Percentiles rank a stretch among this genome's conserved stretches.
phyloP scores from a whole-genome alignment of 1,139 yeast species.

The Lodderomyces elongisporus region DNA sequence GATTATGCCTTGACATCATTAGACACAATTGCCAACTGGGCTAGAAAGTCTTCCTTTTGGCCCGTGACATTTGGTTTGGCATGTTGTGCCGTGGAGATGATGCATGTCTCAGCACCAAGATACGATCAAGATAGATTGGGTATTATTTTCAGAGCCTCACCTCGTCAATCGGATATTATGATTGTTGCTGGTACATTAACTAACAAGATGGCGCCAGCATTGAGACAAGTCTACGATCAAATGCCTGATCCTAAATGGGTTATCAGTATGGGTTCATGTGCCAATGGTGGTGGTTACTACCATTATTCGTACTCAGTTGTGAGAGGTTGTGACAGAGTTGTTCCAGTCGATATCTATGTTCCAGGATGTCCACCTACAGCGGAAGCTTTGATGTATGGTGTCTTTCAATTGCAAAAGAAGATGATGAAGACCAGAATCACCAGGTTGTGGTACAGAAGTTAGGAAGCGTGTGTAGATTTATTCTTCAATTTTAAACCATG shows the following conservation, averaged over 20 bases:
- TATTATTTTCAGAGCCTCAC: conserved; percentile 90
- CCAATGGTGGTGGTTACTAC: conserved; percentile 92
- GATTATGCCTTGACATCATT: conserved; percentile 84
- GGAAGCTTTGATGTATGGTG: conserved; percentile 88
- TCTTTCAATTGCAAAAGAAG: conserved; percentile 84
- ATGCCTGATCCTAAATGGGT: conserved; percentile 94
- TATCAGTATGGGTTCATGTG: conserved; percentile 92
- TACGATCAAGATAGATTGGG: conserved; percentile 93
- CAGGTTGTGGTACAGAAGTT: conserved; percentile 82
- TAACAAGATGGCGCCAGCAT: conserved; percentile 90
- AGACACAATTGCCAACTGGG: conserved; percentile 87
- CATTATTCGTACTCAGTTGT: conserved; percentile 88
- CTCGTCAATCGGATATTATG: conserved; percentile 91
- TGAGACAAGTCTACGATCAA: conserved; percentile 90
- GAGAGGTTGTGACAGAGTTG: conserved; percentile 83
- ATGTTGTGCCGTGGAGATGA: conserved; percentile 93
- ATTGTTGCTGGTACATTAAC: conserved; percentile 92
- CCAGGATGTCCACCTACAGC: conserved; percentile 95
- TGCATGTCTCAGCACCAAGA: conserved; percentile 90
- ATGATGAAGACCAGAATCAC: conserved; percentile 79
- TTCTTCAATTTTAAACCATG: too few relatives aligned
- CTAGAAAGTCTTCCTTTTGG: conserved; percentile 89
- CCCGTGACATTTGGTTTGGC: conserved; percentile 91
- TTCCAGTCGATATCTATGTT: conserved; percentile 86
- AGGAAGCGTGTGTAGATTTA: conserved; percentile 10